Base-by-base conservation (phyloP, 495 filamentous ascomycete genomes). In the Letharia columbiana region DNA sequence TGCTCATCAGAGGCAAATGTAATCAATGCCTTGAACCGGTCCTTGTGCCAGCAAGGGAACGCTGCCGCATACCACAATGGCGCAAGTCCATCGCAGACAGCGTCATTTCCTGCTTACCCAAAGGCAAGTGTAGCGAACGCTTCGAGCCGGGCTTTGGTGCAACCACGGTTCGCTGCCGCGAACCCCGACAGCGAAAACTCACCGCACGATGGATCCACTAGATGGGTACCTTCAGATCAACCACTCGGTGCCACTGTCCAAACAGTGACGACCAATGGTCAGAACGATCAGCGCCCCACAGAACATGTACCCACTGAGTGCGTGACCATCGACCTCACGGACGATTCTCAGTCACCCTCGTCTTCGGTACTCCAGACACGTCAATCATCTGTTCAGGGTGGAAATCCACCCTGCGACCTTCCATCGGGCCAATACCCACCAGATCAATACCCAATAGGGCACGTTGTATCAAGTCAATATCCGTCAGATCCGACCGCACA, bases 271-370 rank as follows among this genome's bases (percentile, higher is more conserved):
- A 37, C 15, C 54, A 33, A 35, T 20, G 28, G 8, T 9, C 15
- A 37, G 17, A 62, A 12, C 15, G 9, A 2, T 4, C 12, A 37
- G 2, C 41, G 28, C n/a, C 28, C 17, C 15, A 20, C 13, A 7
- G 23, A 41, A 35, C 39, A 61, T 13, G 15, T 57, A 37, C 33
- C 35, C 10, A 42, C n/a, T 39, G n/a, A 61, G 9, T n/a, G 39
- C 15, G 40, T 61, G n/a, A 42, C 59, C 18, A 41, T 61, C 39
- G 40, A 61, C 45, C 40, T 61, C n/a, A 61, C 59, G 15, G 39
- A 44, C 8, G 59, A 41, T 15, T 61, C 39, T 5, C 20, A 23
- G 10, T 40, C 41, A 44, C 33, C 60, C 31, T 47, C 31, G 23
- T 47, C 31, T 49, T 35, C 18, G 15, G 31, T 40, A 33, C 31